phyloP scores from a whole-genome alignment of 1,284 basidiomycete species.

The Melampsora larici-populina region DNA sequence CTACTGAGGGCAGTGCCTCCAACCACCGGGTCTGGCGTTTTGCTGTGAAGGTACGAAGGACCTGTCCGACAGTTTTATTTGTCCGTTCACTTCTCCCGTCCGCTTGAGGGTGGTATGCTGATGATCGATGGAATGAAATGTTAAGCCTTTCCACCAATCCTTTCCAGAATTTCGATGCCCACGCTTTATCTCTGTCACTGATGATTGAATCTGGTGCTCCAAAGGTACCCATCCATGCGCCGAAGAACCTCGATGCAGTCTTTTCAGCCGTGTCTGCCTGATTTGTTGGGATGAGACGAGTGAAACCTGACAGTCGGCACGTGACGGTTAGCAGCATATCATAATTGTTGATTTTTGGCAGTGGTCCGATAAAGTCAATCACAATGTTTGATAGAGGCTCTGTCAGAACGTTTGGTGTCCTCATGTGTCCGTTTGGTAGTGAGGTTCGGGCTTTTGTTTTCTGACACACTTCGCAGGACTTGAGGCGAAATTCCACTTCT shows the following conservation, averaged over 20 bases:
- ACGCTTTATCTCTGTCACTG: too few species aligned
- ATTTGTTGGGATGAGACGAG: not conserved
- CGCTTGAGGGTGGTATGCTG: too few species aligned
- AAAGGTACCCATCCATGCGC: too few species aligned
- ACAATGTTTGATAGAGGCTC: not conserved
- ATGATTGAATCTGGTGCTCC: too few species aligned
- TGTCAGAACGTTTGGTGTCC: not conserved
- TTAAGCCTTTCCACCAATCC: too few species aligned
- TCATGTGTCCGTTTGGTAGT: not conserved
- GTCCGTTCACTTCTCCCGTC: slow-evolving; percentile 51
- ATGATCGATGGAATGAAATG: too few species aligned
- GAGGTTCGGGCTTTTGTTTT: not conserved
- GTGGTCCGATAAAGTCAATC: slow-evolving; percentile 15
- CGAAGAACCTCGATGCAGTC: too few species aligned
- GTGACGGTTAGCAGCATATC: slow-evolving; percentile 17
- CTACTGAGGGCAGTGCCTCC: slow-evolving; percentile 21
- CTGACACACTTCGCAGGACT: not conserved
- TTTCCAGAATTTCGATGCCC: too few species aligned
- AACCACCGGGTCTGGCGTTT: slow-evolving; percentile 44
- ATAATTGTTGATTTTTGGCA: not conserved
- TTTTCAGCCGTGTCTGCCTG: too few species aligned
- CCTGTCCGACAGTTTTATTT: slow-evolving; percentile 54
- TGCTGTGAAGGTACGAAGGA: too few species aligned
- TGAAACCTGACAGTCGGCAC: slow-evolving; percentile 11
- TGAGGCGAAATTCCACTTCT: not conserved